Conservation (phyloP, 225 moss, liverwort and hornwort genomes). For the Bryoerythrophyllum caledonicum region DNA sequence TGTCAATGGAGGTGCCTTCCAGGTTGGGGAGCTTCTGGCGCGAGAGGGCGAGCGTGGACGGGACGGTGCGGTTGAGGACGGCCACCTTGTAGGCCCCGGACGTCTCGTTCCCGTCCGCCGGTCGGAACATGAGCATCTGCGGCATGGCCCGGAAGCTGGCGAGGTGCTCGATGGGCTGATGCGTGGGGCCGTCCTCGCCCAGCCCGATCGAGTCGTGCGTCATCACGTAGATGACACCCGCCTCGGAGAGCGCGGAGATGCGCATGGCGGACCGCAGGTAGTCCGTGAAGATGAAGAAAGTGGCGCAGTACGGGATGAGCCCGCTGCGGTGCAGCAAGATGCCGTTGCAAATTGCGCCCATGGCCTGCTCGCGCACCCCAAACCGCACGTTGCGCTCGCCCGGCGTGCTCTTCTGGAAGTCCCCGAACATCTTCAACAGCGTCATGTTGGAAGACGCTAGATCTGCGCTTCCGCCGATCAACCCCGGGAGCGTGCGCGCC, state of each 20-base stretch:
- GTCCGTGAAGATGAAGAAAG: slow-evolving; percentile 85
- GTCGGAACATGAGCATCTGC: slow-evolving; percentile 72
- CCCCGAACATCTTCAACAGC: slow-evolving; percentile 87
- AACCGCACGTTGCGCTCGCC: slow-evolving; percentile 75
- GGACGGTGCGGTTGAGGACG: slow-evolving; percentile 60
- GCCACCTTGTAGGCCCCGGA: slow-evolving; percentile 80
- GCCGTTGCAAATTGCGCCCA: slow-evolving; percentile 82
- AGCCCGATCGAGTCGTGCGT: slow-evolving; percentile 83
- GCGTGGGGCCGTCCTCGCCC: slow-evolving; percentile 84
- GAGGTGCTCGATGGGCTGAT: slow-evolving; percentile 84
- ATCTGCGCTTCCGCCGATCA: slow-evolving; percentile 78
- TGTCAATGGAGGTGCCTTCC: slow-evolving; percentile 56
- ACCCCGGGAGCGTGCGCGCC: slow-evolving; percentile 65
- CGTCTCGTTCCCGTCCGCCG: slow-evolving; percentile 83
- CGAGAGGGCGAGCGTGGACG: slow-evolving; percentile 63
- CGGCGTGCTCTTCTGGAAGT: slow-evolving; percentile 74
- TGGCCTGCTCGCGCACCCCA: slow-evolving; percentile 77
- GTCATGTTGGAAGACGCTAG: slow-evolving; percentile 82
- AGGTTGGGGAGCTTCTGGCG: slow-evolving; percentile 78
- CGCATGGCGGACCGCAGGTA: slow-evolving; percentile 72
- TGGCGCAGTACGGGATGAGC: slow-evolving; percentile 80
- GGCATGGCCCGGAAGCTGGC: slow-evolving; percentile 90
- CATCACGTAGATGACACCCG: slow-evolving; percentile 77
- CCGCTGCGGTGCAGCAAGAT: slow-evolving; percentile 59
- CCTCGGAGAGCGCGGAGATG: slow-evolving; percentile 68